Evolutionary conservation across 1,139 yeast genomes (phyloP).

Genomic region (Yamadazyma triangularis): DNA sequence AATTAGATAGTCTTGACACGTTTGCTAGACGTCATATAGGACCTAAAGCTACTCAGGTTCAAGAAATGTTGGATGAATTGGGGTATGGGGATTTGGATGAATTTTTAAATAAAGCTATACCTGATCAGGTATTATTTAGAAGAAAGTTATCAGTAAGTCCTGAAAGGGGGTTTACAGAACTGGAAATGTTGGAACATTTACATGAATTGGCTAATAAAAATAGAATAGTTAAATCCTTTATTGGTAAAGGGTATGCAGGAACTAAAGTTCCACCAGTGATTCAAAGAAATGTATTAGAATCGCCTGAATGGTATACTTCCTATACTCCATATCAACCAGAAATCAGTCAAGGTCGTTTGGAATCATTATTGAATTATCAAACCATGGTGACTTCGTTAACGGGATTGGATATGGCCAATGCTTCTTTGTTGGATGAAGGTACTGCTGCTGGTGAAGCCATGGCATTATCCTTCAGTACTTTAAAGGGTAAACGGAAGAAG

Average conservation of each 20-base stretch:
- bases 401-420: constrained; percentile 89
- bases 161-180: constrained; percentile 70
- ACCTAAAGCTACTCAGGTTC: constrained; percentile 62
- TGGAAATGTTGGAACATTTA: constrained; percentile 70
- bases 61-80: constrained; percentile 58
- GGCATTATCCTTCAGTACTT: constrained; percentile 71
- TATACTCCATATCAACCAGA: constrained; percentile 99
- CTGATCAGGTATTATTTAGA: constrained; percentile 65
- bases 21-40: constrained; percentile 92
- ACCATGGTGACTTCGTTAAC: constrained; percentile 86
- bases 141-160: constrained; percentile 65
- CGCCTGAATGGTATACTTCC: constrained; percentile 98
- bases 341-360: constrained; percentile 93
- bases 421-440: constrained; percentile 92
- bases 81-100: constrained; percentile 67
- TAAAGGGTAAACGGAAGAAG: constrained; percentile 60
- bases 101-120: constrained; percentile 72
- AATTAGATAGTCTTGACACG: constrained; percentile 57
- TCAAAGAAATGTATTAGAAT: constrained; percentile 85
- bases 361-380: constrained; percentile 84
- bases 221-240: constrained; percentile 64
- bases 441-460: constrained; percentile 98
- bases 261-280: constrained; percentile 88
- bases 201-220: constrained; percentile 70
- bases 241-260: constrained; percentile 94